Base-by-base conservation (phyloP, 2,329 filamentous ascomycete species). In the Diaporthe velutina region DNA sequence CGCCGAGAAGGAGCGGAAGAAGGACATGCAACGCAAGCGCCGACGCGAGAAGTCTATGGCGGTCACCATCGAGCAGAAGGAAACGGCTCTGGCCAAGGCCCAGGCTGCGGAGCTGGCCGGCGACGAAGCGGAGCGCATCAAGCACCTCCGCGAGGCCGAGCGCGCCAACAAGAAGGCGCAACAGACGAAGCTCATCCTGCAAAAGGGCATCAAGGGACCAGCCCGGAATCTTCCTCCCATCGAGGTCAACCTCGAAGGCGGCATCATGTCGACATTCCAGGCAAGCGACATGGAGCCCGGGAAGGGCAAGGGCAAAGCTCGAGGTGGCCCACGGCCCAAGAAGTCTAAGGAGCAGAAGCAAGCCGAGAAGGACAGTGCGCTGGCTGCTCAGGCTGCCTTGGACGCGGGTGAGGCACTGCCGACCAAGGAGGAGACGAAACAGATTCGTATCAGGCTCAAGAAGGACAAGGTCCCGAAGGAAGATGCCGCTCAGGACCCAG, bases 21-120 rank as follows among this genome's bases (percentile, higher is more conserved):
- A 99, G 87, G 97, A 99, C 81, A 98, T 99, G 95, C 97, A 99
- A 83, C 94, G 97, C 77, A 99, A 98, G 86, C 92, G 97, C 75
- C 93, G 97, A 57, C 93, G 97, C 25, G 96, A 98, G 83, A 98
- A 98, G 86, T 98, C 96, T 6, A 95, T 98, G 88, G 95, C 95
- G 5, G 93, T 97, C 75, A 96, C 95, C 9, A 94, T 97, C 79
- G 96, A 98, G 82, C 93, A 95, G 82, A 97, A 97, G 85, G 94
- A 97, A 77, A 91, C 93, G 4, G 94, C 95, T 5, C 88, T 98
- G 58, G 92, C 93, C 77, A 93, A 93, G 78, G 95, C 96, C 13
- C 90, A 93, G 74, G 91, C 93, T 71, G 94, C 95, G 3, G 90
- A 94, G 77, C 48, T 72, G 25, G 73, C 72, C 38, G 74, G 74